Evolutionary conservation across 2,329 filamentous ascomycete genomes (phyloP), one percentile per base, ranked within the genome.

Genomic region (Trichoderma harzianum): DNA sequence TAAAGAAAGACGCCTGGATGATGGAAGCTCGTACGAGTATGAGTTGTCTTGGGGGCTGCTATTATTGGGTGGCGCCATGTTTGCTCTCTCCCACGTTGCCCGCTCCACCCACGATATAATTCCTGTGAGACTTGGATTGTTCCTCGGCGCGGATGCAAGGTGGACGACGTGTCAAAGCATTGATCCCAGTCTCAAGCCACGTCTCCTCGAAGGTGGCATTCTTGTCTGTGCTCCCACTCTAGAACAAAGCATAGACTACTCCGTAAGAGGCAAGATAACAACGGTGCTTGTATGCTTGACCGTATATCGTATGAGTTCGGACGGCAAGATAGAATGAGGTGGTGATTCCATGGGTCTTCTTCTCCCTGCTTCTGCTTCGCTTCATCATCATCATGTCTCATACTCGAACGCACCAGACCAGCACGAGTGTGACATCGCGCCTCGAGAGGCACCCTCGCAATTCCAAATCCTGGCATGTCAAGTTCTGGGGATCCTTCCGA

Each of bases 71-170:
- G 55, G 55, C 55, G 47, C 51, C n/a, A 53, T 69, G 67, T 69
- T 69, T 69, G 57, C 66, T 53, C 6, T 36, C 21, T 51, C 16
- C 39, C 67, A 69, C 57, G 28, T 69, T 61, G 67, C 21, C 28
- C 8, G 12, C 28, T 21, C 57, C 30, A 26, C 57, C 60, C 18
- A 30, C 7, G 39, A 53, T 24, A 36, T 18, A 12, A 21, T 53
- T 36, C 34, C 28, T 8, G n/a, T 36, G 57, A 57, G 51, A 28
- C 64, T 30, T 32, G 61, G 18, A 34, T 18, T 32, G 43, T 16
- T 24, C 28, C 12, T 47, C n/a, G 63, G 32, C 8, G 57, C 16
- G 28, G 16, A 30, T 51, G 36, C 36, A 64, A 61, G 60, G 34
- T 28, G 36, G 39, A 28, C 36, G 18, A 26, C 30, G 39, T 32